These are phyloP conservation scores for Neurospora sp. DNA, from an alignment of 495 filamentous ascomycete genomes.

Conservation along the genomic window DNA sequence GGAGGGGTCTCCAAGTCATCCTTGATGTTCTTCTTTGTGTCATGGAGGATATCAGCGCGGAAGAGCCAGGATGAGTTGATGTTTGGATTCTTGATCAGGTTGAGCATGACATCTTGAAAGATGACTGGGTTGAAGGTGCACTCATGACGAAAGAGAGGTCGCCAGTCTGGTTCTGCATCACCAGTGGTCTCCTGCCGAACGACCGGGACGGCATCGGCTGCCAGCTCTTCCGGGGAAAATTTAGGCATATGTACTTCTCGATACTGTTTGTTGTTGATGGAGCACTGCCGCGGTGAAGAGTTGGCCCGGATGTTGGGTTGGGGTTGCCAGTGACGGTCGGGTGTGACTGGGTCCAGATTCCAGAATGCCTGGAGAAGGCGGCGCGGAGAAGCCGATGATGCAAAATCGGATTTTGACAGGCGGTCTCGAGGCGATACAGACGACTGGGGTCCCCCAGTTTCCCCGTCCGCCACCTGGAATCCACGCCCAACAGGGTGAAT, in stretches of 20 bases:
- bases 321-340: background rate
- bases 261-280: background rate
- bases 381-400: background rate
- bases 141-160: constrained; percentile 36
- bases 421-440: background rate
- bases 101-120: constrained; percentile 56
- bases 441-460: background rate
- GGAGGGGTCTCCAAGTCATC: constrained; percentile 4
- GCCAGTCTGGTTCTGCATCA: constrained; percentile 29
- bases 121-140: constrained; percentile 49
- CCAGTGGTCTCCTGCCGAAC: constrained; percentile 10
- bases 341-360: background rate
- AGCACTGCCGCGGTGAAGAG: background rate
- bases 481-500: background rate
- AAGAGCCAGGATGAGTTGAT: constrained; percentile 75
- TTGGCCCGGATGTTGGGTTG: background rate
- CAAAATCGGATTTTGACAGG: background rate
- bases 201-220: constrained; percentile 19
- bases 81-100: constrained; percentile 76
- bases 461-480: background rate
- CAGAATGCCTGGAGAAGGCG: background rate
- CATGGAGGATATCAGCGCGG: constrained; percentile 71
- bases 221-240: constrained; percentile 22
- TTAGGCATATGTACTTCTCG: background rate
- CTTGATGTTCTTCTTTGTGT: constrained; percentile 12